Conservation (phyloP, 2,329 filamentous ascomycete species). For the Pseudogymnoascus sp. region DNA sequence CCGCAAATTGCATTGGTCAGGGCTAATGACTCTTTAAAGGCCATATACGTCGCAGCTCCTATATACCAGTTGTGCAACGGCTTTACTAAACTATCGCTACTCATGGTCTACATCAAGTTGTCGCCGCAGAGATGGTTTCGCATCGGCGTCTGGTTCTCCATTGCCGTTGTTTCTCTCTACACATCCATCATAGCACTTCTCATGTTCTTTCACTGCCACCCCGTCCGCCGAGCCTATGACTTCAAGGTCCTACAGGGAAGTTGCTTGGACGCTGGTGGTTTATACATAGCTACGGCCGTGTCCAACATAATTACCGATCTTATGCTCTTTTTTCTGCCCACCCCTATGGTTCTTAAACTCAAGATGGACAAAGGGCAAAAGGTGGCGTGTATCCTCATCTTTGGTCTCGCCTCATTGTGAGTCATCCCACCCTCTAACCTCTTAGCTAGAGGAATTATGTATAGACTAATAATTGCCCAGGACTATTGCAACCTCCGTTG, state of each 20-base stretch:
- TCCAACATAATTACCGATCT: constrained; percentile 43
- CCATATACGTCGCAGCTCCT: constrained; percentile 13
- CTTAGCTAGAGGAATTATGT: neutral
- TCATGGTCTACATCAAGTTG: constrained; percentile 34
- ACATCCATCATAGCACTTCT: constrained; percentile 30
- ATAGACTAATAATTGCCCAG: constrained; percentile 17
- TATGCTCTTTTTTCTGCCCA: constrained; percentile 39
- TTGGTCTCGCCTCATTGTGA: constrained; percentile 39
- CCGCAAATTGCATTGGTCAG: neutral
- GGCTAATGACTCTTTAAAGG: constrained; percentile 9
- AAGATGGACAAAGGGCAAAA: constrained; percentile 41
- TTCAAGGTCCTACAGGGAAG: constrained; percentile 25
- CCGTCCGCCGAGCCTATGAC: constrained; percentile 31
- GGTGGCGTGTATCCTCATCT: constrained; percentile 37
- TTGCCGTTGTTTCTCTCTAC: constrained; percentile 28
- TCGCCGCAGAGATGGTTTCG: constrained; percentile 32
- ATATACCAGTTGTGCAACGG: constrained; percentile 32
- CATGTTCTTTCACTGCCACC: constrained; percentile 33
- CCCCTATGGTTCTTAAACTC: constrained; percentile 39
- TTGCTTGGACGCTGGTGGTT: constrained; percentile 40
- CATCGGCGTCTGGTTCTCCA: constrained; percentile 25
- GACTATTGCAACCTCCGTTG: constrained; percentile 30
- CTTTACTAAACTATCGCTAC: constrained; percentile 33
- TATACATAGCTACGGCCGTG: constrained; percentile 43
- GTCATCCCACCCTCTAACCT: constrained; percentile 15